Conservation (phyloP, 2,329 filamentous ascomycete species). For the Neofusicoccum cordaticola region DNA sequence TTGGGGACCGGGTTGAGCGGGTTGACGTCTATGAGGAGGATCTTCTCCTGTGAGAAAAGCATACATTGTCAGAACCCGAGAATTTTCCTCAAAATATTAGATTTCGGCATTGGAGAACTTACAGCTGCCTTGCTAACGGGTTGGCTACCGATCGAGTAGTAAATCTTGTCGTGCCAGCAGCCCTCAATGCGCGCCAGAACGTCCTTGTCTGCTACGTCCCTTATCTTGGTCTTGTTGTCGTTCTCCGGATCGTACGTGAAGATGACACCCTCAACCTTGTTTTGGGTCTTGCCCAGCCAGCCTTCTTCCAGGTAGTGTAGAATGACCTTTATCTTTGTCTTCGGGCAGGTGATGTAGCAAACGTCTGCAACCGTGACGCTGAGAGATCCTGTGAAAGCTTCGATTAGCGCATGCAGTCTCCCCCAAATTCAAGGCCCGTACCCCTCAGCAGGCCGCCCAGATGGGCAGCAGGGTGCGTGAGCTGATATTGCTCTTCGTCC, state of each 20-base stretch:
- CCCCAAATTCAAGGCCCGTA: conserved; percentile 21
- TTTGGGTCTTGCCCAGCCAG: conserved; percentile 88
- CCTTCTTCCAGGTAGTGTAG: conserved; percentile 91
- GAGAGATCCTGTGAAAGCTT: conserved; percentile 56
- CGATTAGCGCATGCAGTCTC: not conserved
- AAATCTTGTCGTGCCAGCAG: conserved; percentile 74
- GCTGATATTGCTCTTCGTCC: conserved; percentile 85
- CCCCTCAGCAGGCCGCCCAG: conserved; percentile 81
- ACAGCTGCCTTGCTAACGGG: conserved; percentile 53
- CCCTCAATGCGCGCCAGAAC: conserved; percentile 79
- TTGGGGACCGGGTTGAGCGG: conserved; percentile 80
- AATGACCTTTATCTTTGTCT: conserved; percentile 87
- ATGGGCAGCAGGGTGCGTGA: conserved; percentile 92
- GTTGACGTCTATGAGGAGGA: conserved; percentile 81
- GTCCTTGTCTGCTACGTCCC: conserved; percentile 82
- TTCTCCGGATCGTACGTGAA: conserved; percentile 88
- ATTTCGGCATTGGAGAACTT: conserved; percentile 46
- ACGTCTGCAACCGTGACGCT: conserved; percentile 87
- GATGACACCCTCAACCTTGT: conserved; percentile 85
- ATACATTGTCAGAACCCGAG: conserved; percentile 23
- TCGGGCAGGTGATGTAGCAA: conserved; percentile 84
- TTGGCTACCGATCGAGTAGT: conserved; percentile 53
- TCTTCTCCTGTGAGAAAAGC: conserved; percentile 44
- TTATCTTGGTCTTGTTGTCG: conserved; percentile 74
- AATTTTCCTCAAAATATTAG: not conserved